Evolutionary conservation across 495 filamentous ascomycete genomes (phyloP).

Genomic region (Penicillium arizonense): DNA sequence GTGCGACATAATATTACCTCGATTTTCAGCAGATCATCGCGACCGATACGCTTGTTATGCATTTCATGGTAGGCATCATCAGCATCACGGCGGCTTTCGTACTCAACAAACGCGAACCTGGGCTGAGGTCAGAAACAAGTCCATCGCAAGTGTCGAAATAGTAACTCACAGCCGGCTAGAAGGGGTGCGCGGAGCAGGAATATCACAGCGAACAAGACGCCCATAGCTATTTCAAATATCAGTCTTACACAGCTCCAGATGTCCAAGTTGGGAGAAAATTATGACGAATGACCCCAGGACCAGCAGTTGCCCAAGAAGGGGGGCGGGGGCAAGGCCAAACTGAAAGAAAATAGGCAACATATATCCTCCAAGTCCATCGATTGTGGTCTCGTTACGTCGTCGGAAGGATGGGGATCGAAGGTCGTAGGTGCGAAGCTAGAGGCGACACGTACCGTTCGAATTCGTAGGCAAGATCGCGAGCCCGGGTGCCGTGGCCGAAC

Average conservation of each 20-base stretch:
- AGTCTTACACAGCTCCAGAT: slow-evolving; percentile 1
- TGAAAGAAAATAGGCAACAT: neutral
- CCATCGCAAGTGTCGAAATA: neutral
- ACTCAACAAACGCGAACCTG: slow-evolving; percentile 99
- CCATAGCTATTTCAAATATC: slow-evolving; percentile 69
- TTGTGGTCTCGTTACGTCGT: slow-evolving; percentile 10
- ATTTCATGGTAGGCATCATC: slow-evolving; percentile 99
- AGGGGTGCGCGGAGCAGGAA: slow-evolving; percentile 90
- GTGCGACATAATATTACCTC: slow-evolving; percentile 58
- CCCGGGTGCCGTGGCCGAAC: slow-evolving; percentile 98
- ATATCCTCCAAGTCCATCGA: neutral
- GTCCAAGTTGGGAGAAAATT: slow-evolving; percentile 1
- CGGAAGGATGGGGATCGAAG: slow-evolving; percentile 5
- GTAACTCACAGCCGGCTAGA: slow-evolving; percentile 87
- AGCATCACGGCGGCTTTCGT: slow-evolving; percentile 97
- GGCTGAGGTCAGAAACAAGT: slow-evolving; percentile 15
- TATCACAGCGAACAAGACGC: slow-evolving; percentile 97
- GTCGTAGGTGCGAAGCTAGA: slow-evolving; percentile 34
- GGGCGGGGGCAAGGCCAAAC: neutral
- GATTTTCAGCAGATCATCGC: slow-evolving; percentile 96
- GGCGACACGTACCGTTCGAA: slow-evolving; percentile 96
- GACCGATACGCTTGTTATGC: slow-evolving; percentile 98
- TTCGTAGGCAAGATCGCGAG: slow-evolving; percentile 99
- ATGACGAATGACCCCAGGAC: slow-evolving; percentile 14
- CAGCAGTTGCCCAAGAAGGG: slow-evolving; percentile 1